These are phyloP conservation scores for Penicillium sp. DNA, from an alignment of 2,329 filamentous ascomycete genomes.

Conservation along the genomic window DNA sequence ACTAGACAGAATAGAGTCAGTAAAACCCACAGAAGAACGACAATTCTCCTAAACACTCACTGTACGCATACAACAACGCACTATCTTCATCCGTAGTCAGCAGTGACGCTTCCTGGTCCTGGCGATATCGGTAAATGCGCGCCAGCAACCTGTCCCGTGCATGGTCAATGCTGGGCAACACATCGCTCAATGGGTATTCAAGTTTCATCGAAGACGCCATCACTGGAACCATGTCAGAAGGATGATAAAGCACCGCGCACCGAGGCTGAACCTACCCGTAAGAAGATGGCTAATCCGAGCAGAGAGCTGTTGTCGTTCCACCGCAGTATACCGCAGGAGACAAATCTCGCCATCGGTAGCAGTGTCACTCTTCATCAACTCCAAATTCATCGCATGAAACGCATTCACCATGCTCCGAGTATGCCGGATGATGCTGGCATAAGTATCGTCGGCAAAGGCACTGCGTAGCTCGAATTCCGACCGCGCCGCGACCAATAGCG, in stretches of 20 bases:
- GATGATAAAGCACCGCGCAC: not conserved
- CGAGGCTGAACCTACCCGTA: constrained; percentile 48
- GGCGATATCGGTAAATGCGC: constrained; percentile 84
- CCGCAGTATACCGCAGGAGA: constrained; percentile 74
- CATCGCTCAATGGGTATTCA: constrained; percentile 89
- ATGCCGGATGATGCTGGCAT: constrained; percentile 72
- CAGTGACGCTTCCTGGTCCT: constrained; percentile 59
- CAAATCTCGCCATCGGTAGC: constrained; percentile 79
- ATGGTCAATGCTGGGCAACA: constrained; percentile 78
- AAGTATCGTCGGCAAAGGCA: constrained; percentile 76
- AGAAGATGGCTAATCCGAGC: constrained; percentile 87
- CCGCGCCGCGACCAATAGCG: constrained; percentile 69
- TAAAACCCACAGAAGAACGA: not conserved
- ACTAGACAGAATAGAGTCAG: constrained; percentile 41
- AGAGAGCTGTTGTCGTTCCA: constrained; percentile 79
- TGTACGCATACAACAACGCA: constrained; percentile 90
- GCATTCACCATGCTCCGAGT: constrained; percentile 86
- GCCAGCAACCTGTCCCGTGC: constrained; percentile 80
- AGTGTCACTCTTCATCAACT: constrained; percentile 77
- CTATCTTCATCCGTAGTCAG: constrained; percentile 66
- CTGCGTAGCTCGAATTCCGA: constrained; percentile 87
- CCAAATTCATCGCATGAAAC: constrained; percentile 94
- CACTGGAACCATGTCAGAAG: constrained; percentile 54
- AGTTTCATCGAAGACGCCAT: constrained; percentile 92
- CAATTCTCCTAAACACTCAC: constrained; percentile 42